Evolutionary conservation across 352 stramenopile genomes (phyloP).

Genomic region (Phytopythium delawarense): DNA sequence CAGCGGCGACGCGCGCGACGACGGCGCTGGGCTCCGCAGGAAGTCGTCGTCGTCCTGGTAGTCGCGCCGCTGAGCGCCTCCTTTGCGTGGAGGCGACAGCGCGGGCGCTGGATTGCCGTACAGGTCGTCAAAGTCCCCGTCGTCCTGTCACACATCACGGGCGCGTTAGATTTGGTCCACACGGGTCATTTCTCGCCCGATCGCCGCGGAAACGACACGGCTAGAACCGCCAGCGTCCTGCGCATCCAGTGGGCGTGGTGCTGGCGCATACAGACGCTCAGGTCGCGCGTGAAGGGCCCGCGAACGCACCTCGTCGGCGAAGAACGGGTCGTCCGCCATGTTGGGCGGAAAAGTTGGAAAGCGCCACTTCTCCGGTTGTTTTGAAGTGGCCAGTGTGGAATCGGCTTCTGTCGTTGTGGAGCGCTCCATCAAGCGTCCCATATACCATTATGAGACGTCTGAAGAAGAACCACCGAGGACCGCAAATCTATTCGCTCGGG

Average conservation of each 20-base stretch:
- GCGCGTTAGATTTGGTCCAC: neutral
- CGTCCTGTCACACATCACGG: conserved; percentile 31
- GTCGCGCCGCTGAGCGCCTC: neutral
- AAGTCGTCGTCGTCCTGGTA: neutral
- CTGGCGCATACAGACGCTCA: neutral
- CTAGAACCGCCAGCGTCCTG: neutral
- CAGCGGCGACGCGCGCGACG: conserved; percentile 18
- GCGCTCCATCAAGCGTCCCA: neutral
- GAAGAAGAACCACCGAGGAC: neutral
- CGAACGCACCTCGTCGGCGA: conserved; percentile 28
- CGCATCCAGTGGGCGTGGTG: neutral
- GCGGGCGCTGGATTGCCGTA: conserved; percentile 31
- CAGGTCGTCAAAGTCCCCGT: conserved; percentile 75
- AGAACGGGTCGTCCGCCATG: conserved; percentile 36
- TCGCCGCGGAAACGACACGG: neutral
- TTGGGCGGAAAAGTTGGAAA: neutral
- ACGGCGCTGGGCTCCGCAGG: conserved; percentile 12
- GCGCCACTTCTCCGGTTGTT: neutral
- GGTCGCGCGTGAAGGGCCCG: neutral
- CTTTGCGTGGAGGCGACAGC: conserved; percentile 1
- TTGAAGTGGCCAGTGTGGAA: conserved; percentile 2
- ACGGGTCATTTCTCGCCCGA: neutral
- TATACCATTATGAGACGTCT: neutral
- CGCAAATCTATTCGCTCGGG: neutral
- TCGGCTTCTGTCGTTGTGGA: neutral